Evolutionary conservation across 202 grass and related monocot species (phyloP).

Genomic region (Setaria italica): DNA sequence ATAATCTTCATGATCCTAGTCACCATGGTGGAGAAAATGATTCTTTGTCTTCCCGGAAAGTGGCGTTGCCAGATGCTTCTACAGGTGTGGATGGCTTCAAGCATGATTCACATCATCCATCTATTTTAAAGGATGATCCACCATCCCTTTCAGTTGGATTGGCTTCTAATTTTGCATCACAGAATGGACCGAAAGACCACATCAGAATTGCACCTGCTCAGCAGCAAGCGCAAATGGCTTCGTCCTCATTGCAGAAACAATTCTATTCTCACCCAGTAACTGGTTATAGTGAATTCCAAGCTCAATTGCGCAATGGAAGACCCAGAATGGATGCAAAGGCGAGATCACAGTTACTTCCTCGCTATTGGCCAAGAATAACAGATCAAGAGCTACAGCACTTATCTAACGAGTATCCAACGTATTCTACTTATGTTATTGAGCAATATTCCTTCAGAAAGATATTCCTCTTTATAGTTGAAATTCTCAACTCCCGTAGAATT

Average conservation of each 20-base stretch:
- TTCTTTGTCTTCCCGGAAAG: conserved; percentile 65
- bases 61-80: conserved; percentile 57
- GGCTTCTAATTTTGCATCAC: conserved; percentile 51
- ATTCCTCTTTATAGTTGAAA: conserved; percentile 29
- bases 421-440: conserved; percentile 45
- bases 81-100: conserved; percentile 57
- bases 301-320: conserved; percentile 69
- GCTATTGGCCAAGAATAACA: conserved; percentile 98
- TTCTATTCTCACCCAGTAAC: conserved; percentile 65
- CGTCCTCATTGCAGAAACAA: conserved; percentile 61
- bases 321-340: conserved; percentile 74
- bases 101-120: conserved; percentile 55
- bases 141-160: conserved; percentile 54
- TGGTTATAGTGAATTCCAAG: conserved; percentile 57
- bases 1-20: conserved; percentile 49
- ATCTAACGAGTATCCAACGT: conserved; percentile 93
- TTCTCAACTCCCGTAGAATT: background rate
- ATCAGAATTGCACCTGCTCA: conserved; percentile 52
- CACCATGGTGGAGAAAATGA: conserved; percentile 69
- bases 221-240: conserved; percentile 52
- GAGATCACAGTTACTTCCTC: conserved; percentile 86
- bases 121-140: conserved; percentile 57
- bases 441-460: conserved; percentile 36
- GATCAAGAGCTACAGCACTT: conserved; percentile 97
- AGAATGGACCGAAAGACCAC: conserved; percentile 62